Evolutionary conservation across 2,329 filamentous ascomycete species (phyloP).

Genomic region (Calonectria pteridis): DNA sequence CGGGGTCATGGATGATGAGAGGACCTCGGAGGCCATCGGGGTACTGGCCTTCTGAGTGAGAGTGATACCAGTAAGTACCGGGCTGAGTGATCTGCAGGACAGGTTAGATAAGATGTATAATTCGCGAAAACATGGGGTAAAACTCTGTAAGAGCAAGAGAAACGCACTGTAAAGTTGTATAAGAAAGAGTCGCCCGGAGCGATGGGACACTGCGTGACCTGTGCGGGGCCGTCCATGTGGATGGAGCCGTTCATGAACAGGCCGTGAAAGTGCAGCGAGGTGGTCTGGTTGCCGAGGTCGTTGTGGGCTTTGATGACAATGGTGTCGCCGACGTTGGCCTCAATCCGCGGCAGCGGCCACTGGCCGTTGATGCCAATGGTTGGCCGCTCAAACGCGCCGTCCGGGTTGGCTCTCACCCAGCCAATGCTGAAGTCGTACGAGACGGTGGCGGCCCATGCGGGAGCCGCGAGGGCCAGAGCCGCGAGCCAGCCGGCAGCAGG

Average conservation of each 20-base stretch:
- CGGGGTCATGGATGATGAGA: conserved; percentile 73
- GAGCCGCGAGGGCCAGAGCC: background rate
- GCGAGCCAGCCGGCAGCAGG: background rate
- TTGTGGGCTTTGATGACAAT: conserved; percentile 71
- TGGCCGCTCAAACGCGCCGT: conserved; percentile 73
- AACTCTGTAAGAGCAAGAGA: background rate
- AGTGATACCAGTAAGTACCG: conserved; percentile 86
- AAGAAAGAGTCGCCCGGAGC: conserved; percentile 73
- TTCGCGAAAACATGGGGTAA: rapidly evolving
- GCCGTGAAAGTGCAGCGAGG: conserved; percentile 78
- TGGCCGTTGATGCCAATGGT: conserved; percentile 82
- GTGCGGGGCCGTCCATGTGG: conserved; percentile 78
- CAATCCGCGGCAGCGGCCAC: conserved; percentile 79
- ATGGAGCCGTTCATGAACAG: conserved; percentile 75
- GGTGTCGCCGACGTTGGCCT: conserved; percentile 72
- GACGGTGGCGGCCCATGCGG: conserved; percentile 56
- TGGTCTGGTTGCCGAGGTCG: conserved; percentile 71
- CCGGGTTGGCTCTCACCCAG: conserved; percentile 80
- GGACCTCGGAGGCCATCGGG: conserved; percentile 77
- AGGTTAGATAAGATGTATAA: background rate
- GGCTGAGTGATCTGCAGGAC: conserved; percentile 68
- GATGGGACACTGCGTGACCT: conserved; percentile 77
- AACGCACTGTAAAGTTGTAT: conserved; percentile 75
- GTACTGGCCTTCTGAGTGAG: conserved; percentile 76
- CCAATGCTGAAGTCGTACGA: conserved; percentile 76